Conservation (phyloP, 768 basidiomycete genomes). For the Russula virescens region DNA sequence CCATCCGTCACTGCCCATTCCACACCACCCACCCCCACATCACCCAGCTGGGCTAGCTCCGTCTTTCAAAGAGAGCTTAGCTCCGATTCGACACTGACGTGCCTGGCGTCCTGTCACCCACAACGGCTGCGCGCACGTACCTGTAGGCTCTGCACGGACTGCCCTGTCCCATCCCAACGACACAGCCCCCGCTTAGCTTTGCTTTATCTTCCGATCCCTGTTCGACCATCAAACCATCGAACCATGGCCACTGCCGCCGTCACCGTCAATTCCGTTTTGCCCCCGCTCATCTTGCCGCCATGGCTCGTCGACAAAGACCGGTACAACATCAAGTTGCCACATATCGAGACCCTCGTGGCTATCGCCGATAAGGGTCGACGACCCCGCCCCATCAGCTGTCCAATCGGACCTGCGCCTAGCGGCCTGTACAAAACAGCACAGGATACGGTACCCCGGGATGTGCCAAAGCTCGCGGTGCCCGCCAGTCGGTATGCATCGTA, state of each 20-base stretch:
- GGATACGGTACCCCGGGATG: slow-evolving; percentile 9
- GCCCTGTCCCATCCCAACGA: background rate
- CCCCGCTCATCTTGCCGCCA: slow-evolving; percentile 11
- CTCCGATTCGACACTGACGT: background rate
- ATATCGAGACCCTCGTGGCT: slow-evolving; percentile 8
- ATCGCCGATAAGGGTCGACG: slow-evolving; percentile 15
- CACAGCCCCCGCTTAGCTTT: background rate
- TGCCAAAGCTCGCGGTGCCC: slow-evolving; percentile 13
- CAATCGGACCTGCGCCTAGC: slow-evolving; percentile 11
- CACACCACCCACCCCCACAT: too few species aligned
- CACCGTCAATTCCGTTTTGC: background rate
- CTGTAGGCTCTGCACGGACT: background rate
- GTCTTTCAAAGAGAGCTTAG: background rate
- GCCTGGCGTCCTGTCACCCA: background rate
- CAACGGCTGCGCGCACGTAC: background rate
- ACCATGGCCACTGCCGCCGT: background rate
- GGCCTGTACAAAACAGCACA: slow-evolving; percentile 18
- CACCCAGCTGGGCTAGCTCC: too few species aligned
- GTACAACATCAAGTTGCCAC: slow-evolving; percentile 8
- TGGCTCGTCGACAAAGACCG: slow-evolving; percentile 8
- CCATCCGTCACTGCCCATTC: background rate
- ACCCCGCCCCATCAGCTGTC: background rate
- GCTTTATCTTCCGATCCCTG: background rate
- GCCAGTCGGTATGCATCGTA: background rate
- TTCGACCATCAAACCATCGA: background rate